phyloP scores from a whole-genome alignment of 129 eudicot species.

The Artemisia argyi region DNA sequence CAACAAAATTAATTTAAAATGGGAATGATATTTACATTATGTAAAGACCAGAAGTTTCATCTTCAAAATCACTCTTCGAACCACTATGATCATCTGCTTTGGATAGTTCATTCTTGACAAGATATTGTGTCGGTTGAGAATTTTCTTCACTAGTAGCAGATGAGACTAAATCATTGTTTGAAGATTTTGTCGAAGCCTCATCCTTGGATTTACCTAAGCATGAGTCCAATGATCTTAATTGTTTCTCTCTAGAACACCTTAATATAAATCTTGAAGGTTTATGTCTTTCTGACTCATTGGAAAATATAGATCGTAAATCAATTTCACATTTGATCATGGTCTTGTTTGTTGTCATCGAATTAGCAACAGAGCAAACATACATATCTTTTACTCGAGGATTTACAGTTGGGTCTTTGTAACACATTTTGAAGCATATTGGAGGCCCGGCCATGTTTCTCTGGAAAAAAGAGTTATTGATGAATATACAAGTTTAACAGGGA shows the following conservation, averaged over 20 bases:
- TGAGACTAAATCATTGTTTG: constrained; percentile 8
- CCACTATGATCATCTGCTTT: constrained; percentile 26
- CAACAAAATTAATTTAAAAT: constrained; percentile 11
- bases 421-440: constrained; percentile 45
- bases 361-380: background rate
- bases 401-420: constrained; percentile 30
- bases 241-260: constrained; percentile 50
- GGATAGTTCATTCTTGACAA: constrained; percentile 21
- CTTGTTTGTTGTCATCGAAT: too few species aligned
- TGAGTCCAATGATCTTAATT: constrained; percentile 52
- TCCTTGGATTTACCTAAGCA: constrained; percentile 52
- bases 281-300: constrained; percentile 27
- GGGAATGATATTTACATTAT: constrained; percentile 49
- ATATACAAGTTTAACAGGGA: background rate
- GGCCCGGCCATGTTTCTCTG: constrained; percentile 51
- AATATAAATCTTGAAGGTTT: constrained; percentile 21
- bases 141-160: constrained; percentile 28
- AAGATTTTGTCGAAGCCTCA: constrained; percentile 18
- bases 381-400: background rate
- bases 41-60: constrained; percentile 62
- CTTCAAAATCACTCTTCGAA: constrained; percentile 30
- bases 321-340: constrained; percentile 21
- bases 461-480: constrained; percentile 11
- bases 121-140: constrained; percentile 5
- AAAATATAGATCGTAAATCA: constrained; percentile 27